Evolutionary conservation across 2,329 filamentous ascomycete species (phyloP).

Genomic region (Pseudogymnoascus sp.): DNA sequence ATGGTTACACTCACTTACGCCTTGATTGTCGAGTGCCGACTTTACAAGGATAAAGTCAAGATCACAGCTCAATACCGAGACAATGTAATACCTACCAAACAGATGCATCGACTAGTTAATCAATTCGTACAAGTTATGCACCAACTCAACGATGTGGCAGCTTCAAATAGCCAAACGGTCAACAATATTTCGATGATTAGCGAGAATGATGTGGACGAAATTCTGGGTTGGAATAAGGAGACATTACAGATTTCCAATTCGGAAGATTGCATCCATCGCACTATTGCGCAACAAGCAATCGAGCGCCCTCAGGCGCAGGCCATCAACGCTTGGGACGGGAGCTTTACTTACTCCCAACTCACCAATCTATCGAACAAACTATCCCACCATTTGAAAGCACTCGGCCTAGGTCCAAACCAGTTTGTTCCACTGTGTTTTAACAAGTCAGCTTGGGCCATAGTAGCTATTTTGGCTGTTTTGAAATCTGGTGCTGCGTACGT

Average conservation of each 20-base stretch:
- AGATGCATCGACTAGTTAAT: neutral
- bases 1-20: slow-evolving; percentile 8
- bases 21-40: neutral
- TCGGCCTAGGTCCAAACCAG: slow-evolving; percentile 11
- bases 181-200: slow-evolving; percentile 30
- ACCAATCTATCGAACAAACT: slow-evolving; percentile 11
- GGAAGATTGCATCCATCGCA: neutral
- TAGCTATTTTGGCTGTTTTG: slow-evolving; percentile 21
- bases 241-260: slow-evolving; percentile 6
- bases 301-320: slow-evolving; percentile 12
- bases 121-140: neutral
- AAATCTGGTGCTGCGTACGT: slow-evolving; percentile 22
- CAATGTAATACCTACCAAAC: neutral
- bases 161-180: slow-evolving; percentile 30
- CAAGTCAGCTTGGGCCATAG: slow-evolving; percentile 19
- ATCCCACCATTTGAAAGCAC: slow-evolving; percentile 13
- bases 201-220: slow-evolving; percentile 28
- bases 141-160: slow-evolving; percentile 13
- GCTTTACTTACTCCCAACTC: slow-evolving; percentile 16
- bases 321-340: slow-evolving; percentile 16
- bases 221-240: slow-evolving; percentile 20
- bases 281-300: slow-evolving; percentile 11
- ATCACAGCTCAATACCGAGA: neutral
- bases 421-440: slow-evolving; percentile 20
- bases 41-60: neutral